Evolutionary conservation across 106 monocot species (phyloP).

Genomic region (Chionographis japonica): DNA sequence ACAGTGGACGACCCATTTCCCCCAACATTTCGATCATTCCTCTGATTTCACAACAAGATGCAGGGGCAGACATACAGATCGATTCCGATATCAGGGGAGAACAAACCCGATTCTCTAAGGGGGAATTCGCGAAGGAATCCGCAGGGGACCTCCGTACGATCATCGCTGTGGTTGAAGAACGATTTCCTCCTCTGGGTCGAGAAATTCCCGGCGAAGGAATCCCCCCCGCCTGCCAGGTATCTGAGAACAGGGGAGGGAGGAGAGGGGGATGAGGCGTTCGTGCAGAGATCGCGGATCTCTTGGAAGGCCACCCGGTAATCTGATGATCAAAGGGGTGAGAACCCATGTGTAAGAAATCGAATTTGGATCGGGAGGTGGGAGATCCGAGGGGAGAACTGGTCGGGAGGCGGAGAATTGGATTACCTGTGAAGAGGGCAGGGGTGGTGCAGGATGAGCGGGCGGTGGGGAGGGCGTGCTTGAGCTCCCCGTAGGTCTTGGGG

Average conservation of each 20-base stretch:
- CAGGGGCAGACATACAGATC: neutral
- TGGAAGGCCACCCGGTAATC: slow-evolving; percentile 46
- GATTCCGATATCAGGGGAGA: neutral
- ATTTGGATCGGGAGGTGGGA: neutral
- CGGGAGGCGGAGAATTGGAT: neutral
- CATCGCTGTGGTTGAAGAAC: slow-evolving; percentile 34
- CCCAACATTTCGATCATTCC: no score
- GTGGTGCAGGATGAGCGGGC: slow-evolving; percentile 51
- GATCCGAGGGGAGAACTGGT: no score
- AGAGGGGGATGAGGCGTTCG: slow-evolving; percentile 9
- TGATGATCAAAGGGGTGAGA: slow-evolving; percentile 13
- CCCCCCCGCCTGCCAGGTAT: slow-evolving; percentile 26
- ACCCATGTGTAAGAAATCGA: neutral
- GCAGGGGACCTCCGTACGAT: slow-evolving; percentile 44
- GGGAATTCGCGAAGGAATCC: slow-evolving; percentile 78
- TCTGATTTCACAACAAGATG: no score
- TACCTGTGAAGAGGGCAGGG: slow-evolving; percentile 65
- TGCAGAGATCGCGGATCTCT: slow-evolving; percentile 42
- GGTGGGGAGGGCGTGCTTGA: slow-evolving; percentile 78
- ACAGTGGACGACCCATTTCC: no score
- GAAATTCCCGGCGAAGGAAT: slow-evolving; percentile 67
- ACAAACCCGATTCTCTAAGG: slow-evolving; percentile 45
- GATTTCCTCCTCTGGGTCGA: slow-evolving; percentile 47
- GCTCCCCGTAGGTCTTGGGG: slow-evolving; percentile 72
- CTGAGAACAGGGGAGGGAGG: slow-evolving; percentile 30